Evolutionary conservation across 2,329 filamentous ascomycete species (phyloP).

Genomic region (Thermothelomyces thermophilus): DNA sequence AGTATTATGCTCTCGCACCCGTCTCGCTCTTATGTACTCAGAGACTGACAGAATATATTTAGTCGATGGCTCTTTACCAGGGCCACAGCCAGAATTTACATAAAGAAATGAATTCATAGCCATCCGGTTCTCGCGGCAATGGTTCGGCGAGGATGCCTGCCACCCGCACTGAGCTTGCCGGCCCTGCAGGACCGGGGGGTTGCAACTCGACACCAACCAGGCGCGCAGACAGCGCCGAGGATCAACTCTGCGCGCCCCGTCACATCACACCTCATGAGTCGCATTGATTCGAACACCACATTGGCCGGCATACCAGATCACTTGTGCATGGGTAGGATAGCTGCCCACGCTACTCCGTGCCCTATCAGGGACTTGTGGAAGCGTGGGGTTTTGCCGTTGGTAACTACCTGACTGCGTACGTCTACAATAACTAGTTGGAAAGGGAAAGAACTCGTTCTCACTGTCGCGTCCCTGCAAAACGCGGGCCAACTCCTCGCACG

Average conservation of each 20-base stretch:
- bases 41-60: too few relatives aligned
- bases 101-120: too few relatives aligned
- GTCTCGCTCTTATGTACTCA: too few relatives aligned
- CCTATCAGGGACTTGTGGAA: not conserved
- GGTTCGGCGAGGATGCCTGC: too few relatives aligned
- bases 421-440: too few relatives aligned
- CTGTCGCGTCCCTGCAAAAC: not conserved
- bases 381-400: slow-evolving; percentile 1
- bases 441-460: not conserved
- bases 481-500: not conserved
- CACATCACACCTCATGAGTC: slow-evolving; percentile 17
- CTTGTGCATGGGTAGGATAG: too few relatives aligned
- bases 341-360: too few relatives aligned
- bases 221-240: slow-evolving; percentile 13
- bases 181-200: slow-evolving; percentile 2
- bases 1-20: too few relatives aligned
- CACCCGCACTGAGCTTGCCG: too few relatives aligned
- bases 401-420: too few relatives aligned
- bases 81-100: too few relatives aligned
- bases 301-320: slow-evolving; percentile 5
- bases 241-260: slow-evolving; percentile 2
- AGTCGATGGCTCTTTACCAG: too few relatives aligned
- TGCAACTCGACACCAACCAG: slow-evolving; percentile 10
- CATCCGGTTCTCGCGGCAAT: not conserved
- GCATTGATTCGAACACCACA: slow-evolving; percentile 12